A percentile compares a stretch with the other conserved stretches of the same genome.
Conservation (phyloP, 148 eudicot species). For the Rhododendron kiyosumense region DNA sequence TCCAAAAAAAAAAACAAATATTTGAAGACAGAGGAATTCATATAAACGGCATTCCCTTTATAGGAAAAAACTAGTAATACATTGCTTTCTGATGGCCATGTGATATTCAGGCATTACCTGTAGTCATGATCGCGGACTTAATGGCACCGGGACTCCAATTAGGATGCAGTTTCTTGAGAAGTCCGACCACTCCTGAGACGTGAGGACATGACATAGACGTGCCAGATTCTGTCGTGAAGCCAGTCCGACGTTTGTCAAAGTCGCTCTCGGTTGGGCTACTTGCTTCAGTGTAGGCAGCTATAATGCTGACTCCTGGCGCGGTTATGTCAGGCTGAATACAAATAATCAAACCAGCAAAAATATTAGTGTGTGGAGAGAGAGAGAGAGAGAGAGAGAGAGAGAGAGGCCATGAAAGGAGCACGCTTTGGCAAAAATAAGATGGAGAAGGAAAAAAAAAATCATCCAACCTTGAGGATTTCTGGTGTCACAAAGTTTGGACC, state of each 20-base stretch:
- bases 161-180: conserved; percentile 48
- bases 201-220: conserved; percentile 86
- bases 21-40: neutral
- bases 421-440: neutral
- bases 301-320: conserved; percentile 66
- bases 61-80: neutral
- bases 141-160: conserved; percentile 66
- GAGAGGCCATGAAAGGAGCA: no score
- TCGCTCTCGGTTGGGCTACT: conserved; percentile 24
- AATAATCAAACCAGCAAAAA: neutral
- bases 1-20: neutral
- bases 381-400: no score
- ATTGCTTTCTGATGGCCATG: neutral
- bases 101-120: conserved; percentile 25
- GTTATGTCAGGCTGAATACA: conserved; percentile 62
- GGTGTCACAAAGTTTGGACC: conserved; percentile 59
- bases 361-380: no score
- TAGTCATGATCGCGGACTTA: conserved; percentile 69
- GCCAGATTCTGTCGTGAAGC: conserved; percentile 37
- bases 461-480: conserved; percentile 50
- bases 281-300: conserved; percentile 51
- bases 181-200: conserved; percentile 56
- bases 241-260: conserved; percentile 25
- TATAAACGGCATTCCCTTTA: neutral
- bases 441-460: neutral